These are phyloP conservation scores for Coemansia sp. DNA, from an alignment of 192 early-diverging fungal genomes.

Conservation along the genomic window DNA sequence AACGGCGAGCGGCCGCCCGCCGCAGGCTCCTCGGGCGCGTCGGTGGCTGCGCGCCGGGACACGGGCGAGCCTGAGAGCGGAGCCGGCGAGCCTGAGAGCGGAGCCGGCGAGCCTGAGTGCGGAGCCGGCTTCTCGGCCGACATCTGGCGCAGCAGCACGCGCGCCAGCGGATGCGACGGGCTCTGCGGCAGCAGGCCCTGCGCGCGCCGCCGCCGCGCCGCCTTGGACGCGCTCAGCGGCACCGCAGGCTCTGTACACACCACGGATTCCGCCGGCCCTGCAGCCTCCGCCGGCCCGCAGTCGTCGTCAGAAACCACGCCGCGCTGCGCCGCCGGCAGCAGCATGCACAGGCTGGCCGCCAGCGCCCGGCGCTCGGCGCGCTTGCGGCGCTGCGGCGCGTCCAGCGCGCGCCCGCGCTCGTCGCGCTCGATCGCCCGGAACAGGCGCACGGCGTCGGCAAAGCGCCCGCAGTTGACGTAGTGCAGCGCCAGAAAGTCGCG, in stretches of 20 bases:
- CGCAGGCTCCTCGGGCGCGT: background rate
- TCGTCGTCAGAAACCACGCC: constrained; percentile 19
- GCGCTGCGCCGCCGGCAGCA: constrained; percentile 38
- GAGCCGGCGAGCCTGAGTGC: constrained; percentile 5
- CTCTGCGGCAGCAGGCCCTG: constrained; percentile 17
- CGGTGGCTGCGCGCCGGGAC: background rate
- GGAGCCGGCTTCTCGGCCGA: constrained; percentile 7
- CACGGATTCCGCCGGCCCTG: too few species aligned
- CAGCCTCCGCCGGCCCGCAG: background rate
- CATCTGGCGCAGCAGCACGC: constrained; percentile 36
- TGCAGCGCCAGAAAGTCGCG: constrained; percentile 48
- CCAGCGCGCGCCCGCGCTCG: constrained; percentile 5
- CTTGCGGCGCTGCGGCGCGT: constrained; percentile 21
- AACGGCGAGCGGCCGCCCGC: constrained; percentile 22
- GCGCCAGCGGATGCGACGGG: constrained; percentile 24
- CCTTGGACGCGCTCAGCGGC: constrained; percentile 32
- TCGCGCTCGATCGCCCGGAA: constrained; percentile 20
- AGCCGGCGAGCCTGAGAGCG: constrained; percentile 38
- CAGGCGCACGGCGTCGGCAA: constrained; percentile 42
- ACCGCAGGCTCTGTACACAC: background rate
- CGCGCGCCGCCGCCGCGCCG: constrained; percentile 17
- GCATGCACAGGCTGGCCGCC: constrained; percentile 32
- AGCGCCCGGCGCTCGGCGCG: constrained; percentile 31
- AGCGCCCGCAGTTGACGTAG: constrained; percentile 38
- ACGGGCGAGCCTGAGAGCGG: background rate